Evolutionary conservation across 805 yeast species (phyloP), one percentile per base, ranked within the genome.

Genomic region (Cyberlindnera mrakii): DNA sequence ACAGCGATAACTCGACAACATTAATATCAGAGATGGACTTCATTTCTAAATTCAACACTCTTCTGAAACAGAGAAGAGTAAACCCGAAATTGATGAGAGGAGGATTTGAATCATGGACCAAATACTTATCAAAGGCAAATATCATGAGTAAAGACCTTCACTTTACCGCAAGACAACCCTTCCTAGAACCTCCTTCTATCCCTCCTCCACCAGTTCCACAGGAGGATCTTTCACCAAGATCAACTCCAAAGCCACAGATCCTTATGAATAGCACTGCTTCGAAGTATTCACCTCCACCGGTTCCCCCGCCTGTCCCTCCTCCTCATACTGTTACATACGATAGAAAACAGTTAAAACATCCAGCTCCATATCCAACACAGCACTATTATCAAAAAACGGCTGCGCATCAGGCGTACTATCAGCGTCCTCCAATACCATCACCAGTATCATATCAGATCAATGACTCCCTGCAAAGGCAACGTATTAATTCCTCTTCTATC

Each of bases 61-160:
- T 55, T 11, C 36, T 58, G n/a, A 37, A 40, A 2, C 50, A 47
- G 16, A 35, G 36, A 6, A 35, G 39, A 7, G 35, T 52, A 7
- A 30, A 45, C 7, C 38, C 66, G 17, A 60, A 60, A 27, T 48
- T 54, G 30, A 47, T 74, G 23, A 52, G 65, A 17, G 78, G 78
- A 19, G 78, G 78, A 1, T 68, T 64, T 44, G 67, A 66, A 33
- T 65, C 69, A 35, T 72, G 78, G 78, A 49, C 59, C 15, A 58
- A 59, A 32, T 57, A 57, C 19, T 33, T 68, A 9, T 58, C 60
- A 9, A 60, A 59, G 9, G 54, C 60, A n/a, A 49, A 61, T 9
- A 47, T 54, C 19, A 54, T 49, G 19, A 46, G 48, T 5, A 32
- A 42, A 6, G 46, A 46, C 6, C 31, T 56, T 10, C 37, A 48